phyloP scores from a whole-genome alignment of 805 yeast species.

The Yarrowia divulgata region DNA sequence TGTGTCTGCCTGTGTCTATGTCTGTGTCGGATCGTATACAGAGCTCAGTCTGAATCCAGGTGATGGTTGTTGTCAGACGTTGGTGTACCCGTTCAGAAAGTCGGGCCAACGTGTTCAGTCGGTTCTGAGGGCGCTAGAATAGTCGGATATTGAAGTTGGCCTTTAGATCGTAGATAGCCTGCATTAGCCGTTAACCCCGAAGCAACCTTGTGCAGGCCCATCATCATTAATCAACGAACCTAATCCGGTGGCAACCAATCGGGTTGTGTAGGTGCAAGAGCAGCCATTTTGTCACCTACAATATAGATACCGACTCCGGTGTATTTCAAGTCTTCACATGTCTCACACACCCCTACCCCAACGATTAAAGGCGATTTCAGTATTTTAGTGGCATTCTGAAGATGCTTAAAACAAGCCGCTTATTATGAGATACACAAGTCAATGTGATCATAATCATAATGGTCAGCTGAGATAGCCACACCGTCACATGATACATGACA shows the following conservation, averaged over 20 bases:
- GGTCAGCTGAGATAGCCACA: not conserved
- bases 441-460: no score
- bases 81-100: no score
- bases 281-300: no score
- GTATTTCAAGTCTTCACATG: no score
- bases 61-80: no score
- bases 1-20: not conserved
- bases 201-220: slow-evolving; percentile 6
- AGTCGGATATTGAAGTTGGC: not conserved
- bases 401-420: not conserved
- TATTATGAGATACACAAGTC: no score
- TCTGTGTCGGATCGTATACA: no score
- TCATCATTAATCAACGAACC: not conserved
- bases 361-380: not conserved
- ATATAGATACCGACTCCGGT: no score
- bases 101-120: no score
- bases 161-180: not conserved
- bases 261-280: not conserved
- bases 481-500: no score
- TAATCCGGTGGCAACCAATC: slow-evolving; percentile 10
- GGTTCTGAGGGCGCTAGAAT: not conserved
- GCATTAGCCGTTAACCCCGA: slow-evolving; percentile 13
- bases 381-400: not conserved
- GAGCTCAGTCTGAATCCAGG: no score
- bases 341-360: no score